Evolutionary conservation across 192 early-diverging fungal genomes (phyloP), one percentile per base, ranked within the genome.

Genomic region (Globomyces pollinis-pini): DNA sequence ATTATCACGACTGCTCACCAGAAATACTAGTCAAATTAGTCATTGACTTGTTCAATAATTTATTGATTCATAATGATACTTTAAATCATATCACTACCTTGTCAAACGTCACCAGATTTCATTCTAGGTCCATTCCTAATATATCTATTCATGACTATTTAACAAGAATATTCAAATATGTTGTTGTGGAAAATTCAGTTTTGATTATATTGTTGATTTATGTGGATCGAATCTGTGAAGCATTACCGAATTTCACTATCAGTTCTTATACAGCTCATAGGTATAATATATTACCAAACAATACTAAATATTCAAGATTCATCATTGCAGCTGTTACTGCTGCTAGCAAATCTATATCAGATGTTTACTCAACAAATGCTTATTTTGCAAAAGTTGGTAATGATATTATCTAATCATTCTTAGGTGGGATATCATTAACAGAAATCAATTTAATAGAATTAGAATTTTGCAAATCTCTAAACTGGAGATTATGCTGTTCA

Each of bases 361-460:
- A 97, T 64, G 88, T 86, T 23, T 97, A 96, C 60, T 74, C 91
- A 62, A 97, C 94, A 15, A 99, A 99, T 66, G 76, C 86, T 13
- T 88, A 91, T 63, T 99, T 92, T 70, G 94, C 93, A 0, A 89
- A 89, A 65, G 91, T 99, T 12, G n/a, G n/a, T n/a, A n/a, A n/a
- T n/a, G n/a, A n/a, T n/a, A n/a, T n/a, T n/a, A n/a, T n/a, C n/a
- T n/a, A n/a, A n/a, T n/a, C n/a, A n/a, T n/a, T n/a, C n/a, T n/a
- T n/a, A 13, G 96, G 96, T 16, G 96, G 96, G 21, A 80, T 99
- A 29, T 84, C 86, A 3, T 85, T 89, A 42, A 86, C 91, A 53
- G 96, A 99, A 71, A 73, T 99, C 12, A 99, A 99, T 59, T 78
- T 91, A 11, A 70, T 99, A 5, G 96, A 81, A 57, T 32, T 99